Evolutionary conservation across 495 filamentous ascomycete species (phyloP).

Genomic region (Tuber brumale): DNA sequence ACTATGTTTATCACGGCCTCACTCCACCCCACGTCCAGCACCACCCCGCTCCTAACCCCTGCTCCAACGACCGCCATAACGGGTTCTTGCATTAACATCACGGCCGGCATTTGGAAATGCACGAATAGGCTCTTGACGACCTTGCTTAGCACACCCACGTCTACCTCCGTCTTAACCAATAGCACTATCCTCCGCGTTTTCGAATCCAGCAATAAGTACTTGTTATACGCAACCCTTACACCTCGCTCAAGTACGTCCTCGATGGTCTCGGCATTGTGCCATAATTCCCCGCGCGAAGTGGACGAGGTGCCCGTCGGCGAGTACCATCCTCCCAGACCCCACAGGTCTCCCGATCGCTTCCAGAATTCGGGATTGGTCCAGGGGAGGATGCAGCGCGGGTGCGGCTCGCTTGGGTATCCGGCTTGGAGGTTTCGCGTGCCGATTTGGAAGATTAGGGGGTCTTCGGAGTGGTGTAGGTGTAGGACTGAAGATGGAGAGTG

Average conservation of each 20-base stretch:
- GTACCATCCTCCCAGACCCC: constrained; percentile 3
- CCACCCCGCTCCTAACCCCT: constrained; percentile 69
- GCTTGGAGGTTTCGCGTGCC: constrained; percentile 71
- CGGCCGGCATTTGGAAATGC: constrained; percentile 70
- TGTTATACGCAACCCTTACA: constrained; percentile 76
- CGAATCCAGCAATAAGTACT: constrained; percentile 73
- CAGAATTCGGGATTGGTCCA: constrained; percentile 62
- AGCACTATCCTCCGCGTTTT: constrained; percentile 65
- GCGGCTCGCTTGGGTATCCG: constrained; percentile 74
- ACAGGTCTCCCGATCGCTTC: constrained; percentile 65
- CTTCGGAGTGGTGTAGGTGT: constrained; percentile 73
- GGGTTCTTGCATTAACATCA: constrained; percentile 70
- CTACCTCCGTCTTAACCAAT: constrained; percentile 67
- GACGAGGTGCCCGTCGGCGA: background rate
- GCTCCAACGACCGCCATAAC: constrained; percentile 67
- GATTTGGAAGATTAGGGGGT: constrained; percentile 73
- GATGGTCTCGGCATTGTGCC: constrained; percentile 73
- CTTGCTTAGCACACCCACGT: constrained; percentile 68
- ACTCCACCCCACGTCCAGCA: constrained; percentile 86
- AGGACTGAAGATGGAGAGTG: constrained; percentile 64
- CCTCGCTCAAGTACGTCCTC: constrained; percentile 82
- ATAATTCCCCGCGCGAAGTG: constrained; percentile 55
- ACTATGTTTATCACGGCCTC: constrained; percentile 75
- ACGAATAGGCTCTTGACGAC: constrained; percentile 69
- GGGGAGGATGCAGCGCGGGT: constrained; percentile 62